Percentiles rank a stretch among this genome's conserved stretches.
These are phyloP conservation scores for Dryas alaskensis DNA, from an alignment of 306 rosid species.

Conservation along the genomic window DNA sequence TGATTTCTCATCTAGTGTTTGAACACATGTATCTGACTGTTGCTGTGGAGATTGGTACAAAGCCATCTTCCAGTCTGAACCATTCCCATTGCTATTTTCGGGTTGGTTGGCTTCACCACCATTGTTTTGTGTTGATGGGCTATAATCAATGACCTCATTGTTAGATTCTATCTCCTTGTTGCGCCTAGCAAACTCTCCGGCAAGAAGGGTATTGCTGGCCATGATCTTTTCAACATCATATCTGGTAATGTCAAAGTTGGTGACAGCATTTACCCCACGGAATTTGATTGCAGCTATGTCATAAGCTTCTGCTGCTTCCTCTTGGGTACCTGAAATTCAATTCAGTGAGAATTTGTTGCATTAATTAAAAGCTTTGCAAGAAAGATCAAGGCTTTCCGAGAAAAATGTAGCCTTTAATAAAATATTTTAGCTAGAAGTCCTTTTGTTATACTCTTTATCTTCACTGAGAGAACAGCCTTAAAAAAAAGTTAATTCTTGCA, in stretches of 20 bases:
- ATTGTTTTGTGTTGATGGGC: conserved; percentile 28
- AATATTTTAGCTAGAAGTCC: conserved; percentile 19
- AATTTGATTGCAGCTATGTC: conserved; percentile 95
- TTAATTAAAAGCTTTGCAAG: background rate
- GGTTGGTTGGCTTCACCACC: conserved; percentile 32
- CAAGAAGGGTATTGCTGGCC: conserved; percentile 75
- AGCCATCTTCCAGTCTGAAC: conserved; percentile 58
- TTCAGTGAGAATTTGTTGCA: background rate
- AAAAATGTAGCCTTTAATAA: conserved; percentile 22
- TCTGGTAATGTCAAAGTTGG: conserved; percentile 84
- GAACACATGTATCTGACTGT: conserved; percentile 29
- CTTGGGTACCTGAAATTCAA: conserved; percentile 76
- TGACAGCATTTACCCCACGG: conserved; percentile 83
- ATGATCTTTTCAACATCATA: conserved; percentile 88
- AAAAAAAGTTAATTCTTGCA: conserved; percentile 33
- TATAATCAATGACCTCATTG: conserved; percentile 34
- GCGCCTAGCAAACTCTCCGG: conserved; percentile 77
- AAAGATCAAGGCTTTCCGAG: background rate
- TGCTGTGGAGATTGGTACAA: conserved; percentile 35
- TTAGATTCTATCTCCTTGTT: conserved; percentile 44
- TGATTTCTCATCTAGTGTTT: conserved; percentile 36
- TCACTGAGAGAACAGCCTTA: conserved; percentile 42
- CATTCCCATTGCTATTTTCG: conserved; percentile 23
- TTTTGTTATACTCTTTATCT: conserved; percentile 15
- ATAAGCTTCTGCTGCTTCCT: conserved; percentile 99